Base-by-base conservation (phyloP, 2,329 filamentous ascomycete genomes). In the Aspergillus flavus region DNA sequence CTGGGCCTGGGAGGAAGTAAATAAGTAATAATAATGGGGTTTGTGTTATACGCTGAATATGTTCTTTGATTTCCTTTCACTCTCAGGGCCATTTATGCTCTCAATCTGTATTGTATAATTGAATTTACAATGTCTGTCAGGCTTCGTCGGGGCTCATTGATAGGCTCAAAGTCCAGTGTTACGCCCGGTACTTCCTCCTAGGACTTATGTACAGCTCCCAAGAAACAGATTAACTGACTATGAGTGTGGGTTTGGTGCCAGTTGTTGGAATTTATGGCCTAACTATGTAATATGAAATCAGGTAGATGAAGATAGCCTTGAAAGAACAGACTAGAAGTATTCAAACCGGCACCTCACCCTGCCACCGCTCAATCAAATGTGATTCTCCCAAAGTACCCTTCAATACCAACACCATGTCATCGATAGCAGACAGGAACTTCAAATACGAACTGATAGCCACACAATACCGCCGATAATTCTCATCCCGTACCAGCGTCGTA, bases 401-500 rank as follows among this genome's bases (percentile, higher is more conserved):
- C 39, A 62, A 43, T 10, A 48, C 56, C n/a, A 62, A 43, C 5
- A 62, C 56, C 55, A 62, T 26, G 32, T 62, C 61, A 48, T 62
- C 61, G 7, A 62, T n/a, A 4, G 56, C 23, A 4, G 36, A 52
- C 14, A 62, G 14, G 16, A 62, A 58, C 30, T 55, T 62, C 39
- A 62, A 32, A 30, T 62, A 62, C 3, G 56, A 43, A 39, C 48
- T 56, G 21, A 62, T 12, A 10, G 55, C 61, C 36, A 59, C 56
- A 28, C 61, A 62, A 26, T 58, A 62, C 16, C 56, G 48, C 9
- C 61, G 61, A 45, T 62, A 62, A 10, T 55, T 62, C 36, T 62
- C 61, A 36, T 62, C 61, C n/a, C 48, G 55, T 6, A 62, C 56
- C 2, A 58, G 56, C 19, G 46, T 34, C 48, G 36, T 58, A 12